Evolutionary conservation across 2,329 filamentous ascomycete species (phyloP).

Genomic region (Monilinia aucupariae): DNA sequence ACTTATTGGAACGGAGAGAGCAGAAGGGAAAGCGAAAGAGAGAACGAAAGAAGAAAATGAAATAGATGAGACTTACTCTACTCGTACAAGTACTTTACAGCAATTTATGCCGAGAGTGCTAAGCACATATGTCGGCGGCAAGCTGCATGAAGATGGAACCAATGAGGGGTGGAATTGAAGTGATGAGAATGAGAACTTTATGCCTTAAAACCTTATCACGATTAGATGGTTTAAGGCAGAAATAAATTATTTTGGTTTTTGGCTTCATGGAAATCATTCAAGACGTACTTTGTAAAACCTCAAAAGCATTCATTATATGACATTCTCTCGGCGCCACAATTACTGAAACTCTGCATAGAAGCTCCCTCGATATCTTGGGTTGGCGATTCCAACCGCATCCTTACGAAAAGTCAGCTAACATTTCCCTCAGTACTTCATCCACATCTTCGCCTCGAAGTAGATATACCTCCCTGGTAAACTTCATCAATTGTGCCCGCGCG

Average conservation of each 20-base stretch:
- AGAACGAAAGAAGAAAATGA: neutral
- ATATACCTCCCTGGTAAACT: slow-evolving; percentile 11
- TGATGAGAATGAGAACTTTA: neutral
- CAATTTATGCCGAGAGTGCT: neutral
- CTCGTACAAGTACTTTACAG: too few relatives aligned
- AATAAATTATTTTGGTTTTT: slow-evolving; percentile 16
- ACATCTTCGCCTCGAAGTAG: slow-evolving; percentile 1
- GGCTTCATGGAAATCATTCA: neutral
- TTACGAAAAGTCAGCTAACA: neutral
- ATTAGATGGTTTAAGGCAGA: slow-evolving; percentile 13
- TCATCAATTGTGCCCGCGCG: slow-evolving; percentile 26
- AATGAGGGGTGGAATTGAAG: slow-evolving; percentile 6
- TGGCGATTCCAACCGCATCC: neutral
- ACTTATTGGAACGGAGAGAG: neutral
- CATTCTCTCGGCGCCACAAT: neutral
- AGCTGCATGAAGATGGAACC: slow-evolving; percentile 10
- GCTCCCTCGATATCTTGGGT: neutral
- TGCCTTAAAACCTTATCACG: slow-evolving; percentile 14
- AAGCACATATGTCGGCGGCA: slow-evolving; percentile 11
- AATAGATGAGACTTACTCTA: slow-evolving; percentile 2
- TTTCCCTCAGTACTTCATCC: neutral
- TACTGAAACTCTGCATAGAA: neutral
- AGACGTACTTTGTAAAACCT: neutral
- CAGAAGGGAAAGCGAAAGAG: neutral
- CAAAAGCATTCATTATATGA: neutral